Percentiles rank a stretch among this genome's conserved stretches.
These are phyloP conservation scores for Zygosaccharomyces pseudobailii DNA, from an alignment of 1,139 yeast genomes.

Conservation along the genomic window DNA sequence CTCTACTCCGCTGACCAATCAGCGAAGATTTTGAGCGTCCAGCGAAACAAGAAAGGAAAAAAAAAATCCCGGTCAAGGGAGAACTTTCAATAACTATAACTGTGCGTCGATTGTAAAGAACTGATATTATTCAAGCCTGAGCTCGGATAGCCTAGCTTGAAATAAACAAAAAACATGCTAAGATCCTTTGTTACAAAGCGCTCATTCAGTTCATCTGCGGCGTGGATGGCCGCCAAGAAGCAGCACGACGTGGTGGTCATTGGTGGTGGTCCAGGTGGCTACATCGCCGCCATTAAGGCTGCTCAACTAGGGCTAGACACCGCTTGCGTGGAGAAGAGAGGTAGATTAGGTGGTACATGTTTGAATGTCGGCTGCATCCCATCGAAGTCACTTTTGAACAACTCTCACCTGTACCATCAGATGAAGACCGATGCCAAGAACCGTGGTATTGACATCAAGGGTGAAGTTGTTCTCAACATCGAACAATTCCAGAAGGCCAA, in stretches of 20 bases:
- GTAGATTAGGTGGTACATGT: constrained; percentile 96
- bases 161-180: constrained; percentile 11
- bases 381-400: constrained; percentile 90
- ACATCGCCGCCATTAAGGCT: constrained; percentile 97
- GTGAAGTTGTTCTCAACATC: constrained; percentile 70
- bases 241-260: constrained; percentile 89
- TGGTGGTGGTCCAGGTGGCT: constrained; percentile 99
- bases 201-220: constrained; percentile 13
- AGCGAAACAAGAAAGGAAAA: constrained; percentile 1
- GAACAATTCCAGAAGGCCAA: constrained; percentile 85
- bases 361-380: constrained; percentile 98
- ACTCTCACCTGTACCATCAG: constrained; percentile 88
- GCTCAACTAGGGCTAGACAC: constrained; percentile 94
- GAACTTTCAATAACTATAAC: neutral
- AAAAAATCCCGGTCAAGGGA: neutral
- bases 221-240: constrained; percentile 31
- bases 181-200: constrained; percentile 19
- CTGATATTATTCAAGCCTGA: neutral
- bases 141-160: neutral
- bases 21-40: constrained; percentile 1
- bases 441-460: constrained; percentile 84
- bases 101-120: neutral
- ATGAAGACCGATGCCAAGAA: constrained; percentile 76
- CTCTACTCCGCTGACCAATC: constrained; percentile 1
- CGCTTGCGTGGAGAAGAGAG: constrained; percentile 96